Evolutionary conservation across 2,329 filamentous ascomycete species (phyloP).

Genomic region (Thielaviopsis musarum): DNA sequence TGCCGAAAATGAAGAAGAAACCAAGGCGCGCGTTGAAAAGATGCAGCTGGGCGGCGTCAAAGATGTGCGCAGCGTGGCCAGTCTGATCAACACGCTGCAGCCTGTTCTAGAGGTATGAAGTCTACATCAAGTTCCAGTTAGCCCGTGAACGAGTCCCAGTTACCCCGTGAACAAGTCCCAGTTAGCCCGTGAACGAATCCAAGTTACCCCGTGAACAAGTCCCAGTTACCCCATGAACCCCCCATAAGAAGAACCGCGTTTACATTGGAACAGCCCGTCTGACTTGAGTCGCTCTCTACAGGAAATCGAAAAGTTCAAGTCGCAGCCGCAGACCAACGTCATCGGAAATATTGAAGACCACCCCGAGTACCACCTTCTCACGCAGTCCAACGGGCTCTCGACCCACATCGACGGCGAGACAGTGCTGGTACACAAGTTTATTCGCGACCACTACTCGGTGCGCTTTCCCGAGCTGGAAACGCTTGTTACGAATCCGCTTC

Average conservation of each 20-base stretch:
- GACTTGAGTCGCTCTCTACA: slow-evolving; percentile 32
- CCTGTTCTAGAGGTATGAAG: slow-evolving; percentile 65
- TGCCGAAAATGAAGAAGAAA: slow-evolving; percentile 47
- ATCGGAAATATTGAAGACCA: slow-evolving; percentile 82
- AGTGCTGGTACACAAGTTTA: slow-evolving; percentile 85
- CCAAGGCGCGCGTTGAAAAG: slow-evolving; percentile 66
- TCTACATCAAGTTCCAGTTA: not conserved
- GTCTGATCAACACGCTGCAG: slow-evolving; percentile 64
- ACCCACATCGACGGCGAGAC: slow-evolving; percentile 90
- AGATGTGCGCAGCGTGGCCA: slow-evolving; percentile 65
- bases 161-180: not conserved
- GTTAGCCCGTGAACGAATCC: too few species aligned
- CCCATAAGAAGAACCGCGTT: slow-evolving; percentile 28
- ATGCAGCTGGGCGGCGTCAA: slow-evolving; percentile 58
- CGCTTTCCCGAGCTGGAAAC: slow-evolving; percentile 86
- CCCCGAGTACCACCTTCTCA: slow-evolving; percentile 76
- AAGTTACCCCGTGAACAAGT: too few species aligned
- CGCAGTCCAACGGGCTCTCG: slow-evolving; percentile 75
- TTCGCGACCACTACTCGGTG: slow-evolving; percentile 86
- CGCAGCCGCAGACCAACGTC: slow-evolving; percentile 45
- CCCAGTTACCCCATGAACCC: not conserved
- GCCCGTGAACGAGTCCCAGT: not conserved
- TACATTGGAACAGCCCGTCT: slow-evolving; percentile 59
- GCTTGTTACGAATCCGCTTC: slow-evolving; percentile 77
- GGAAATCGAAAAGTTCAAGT: slow-evolving; percentile 69